Conservation (phyloP, 2,329 filamentous ascomycete species). For the Pseudogymnoascus sp. region DNA sequence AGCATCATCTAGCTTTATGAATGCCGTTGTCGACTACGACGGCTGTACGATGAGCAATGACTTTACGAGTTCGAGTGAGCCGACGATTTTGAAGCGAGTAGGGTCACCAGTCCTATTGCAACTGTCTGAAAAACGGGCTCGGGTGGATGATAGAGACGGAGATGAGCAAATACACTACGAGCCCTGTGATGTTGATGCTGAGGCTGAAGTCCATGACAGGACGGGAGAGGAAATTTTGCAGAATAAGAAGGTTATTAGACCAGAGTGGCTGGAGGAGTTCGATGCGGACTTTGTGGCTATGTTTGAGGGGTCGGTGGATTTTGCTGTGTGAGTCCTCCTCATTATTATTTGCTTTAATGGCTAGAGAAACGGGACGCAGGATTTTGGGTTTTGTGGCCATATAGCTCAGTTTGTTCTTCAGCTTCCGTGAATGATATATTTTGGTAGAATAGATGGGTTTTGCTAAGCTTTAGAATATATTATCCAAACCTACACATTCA, state of each 20-base stretch:
- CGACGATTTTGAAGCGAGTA: not conserved
- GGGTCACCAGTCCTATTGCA: not conserved
- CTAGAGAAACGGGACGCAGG: not conserved
- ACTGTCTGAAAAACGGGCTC: not conserved
- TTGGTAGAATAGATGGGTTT: not conserved
- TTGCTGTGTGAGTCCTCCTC: not conserved
- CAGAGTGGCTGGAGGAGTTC: not conserved
- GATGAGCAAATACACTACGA: not conserved
- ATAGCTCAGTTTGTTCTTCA: not conserved
- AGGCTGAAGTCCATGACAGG: not conserved
- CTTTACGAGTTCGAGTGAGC: not conserved
- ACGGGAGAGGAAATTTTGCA: not conserved
- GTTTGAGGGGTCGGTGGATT: not conserved
- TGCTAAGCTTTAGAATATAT: not conserved
- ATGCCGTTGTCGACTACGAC: conserved; percentile 23
- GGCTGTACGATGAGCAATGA: conserved; percentile 14
- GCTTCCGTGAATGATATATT: not conserved
- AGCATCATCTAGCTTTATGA: conserved; percentile 20
- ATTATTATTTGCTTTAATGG: not conserved
- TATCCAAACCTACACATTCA: not conserved
- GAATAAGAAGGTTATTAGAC: not conserved
- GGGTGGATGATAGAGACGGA: not conserved
- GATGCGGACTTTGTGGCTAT: not conserved
- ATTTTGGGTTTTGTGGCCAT: not conserved
- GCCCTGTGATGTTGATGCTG: not conserved